These are phyloP conservation scores for Termitomyces sp. DNA, from an alignment of 768 basidiomycete genomes.

Conservation along the genomic window DNA sequence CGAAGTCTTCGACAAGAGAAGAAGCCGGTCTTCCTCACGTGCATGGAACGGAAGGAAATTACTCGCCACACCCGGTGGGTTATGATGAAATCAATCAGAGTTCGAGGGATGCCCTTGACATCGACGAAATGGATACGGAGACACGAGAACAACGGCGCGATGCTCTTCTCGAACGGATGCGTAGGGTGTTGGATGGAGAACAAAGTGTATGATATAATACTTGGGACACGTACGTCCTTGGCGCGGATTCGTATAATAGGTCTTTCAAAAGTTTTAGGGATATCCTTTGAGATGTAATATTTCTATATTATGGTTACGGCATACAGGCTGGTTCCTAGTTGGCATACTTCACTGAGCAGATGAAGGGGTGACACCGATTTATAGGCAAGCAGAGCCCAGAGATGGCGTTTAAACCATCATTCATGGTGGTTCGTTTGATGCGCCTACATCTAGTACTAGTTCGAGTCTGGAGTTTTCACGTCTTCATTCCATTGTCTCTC, in stretches of 20 bases:
- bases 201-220: not conserved
- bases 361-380: too few relatives aligned
- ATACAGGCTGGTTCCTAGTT: too few relatives aligned
- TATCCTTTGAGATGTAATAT: not conserved
- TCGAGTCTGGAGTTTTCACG: too few relatives aligned
- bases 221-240: too few relatives aligned
- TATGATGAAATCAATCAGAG: not conserved
- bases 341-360: too few relatives aligned
- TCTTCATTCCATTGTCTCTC: too few relatives aligned
- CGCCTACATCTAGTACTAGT: too few relatives aligned
- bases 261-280: not conserved
- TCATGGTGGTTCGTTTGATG: too few relatives aligned
- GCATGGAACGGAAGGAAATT: not conserved
- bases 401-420: too few relatives aligned
- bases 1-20: not conserved
- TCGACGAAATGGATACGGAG: slow-evolving; percentile 3
- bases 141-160: slow-evolving; percentile 3
- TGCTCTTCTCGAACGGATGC: slow-evolving; percentile 7
- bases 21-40: not conserved
- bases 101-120: not conserved
- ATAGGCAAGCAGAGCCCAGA: too few relatives aligned
- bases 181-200: slow-evolving; percentile 8
- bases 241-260: not conserved
- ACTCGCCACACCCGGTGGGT: not conserved
- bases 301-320: too few relatives aligned